phyloP scores from a whole-genome alignment of 352 stramenopile species.

The Phytophthora hibernalis region DNA sequence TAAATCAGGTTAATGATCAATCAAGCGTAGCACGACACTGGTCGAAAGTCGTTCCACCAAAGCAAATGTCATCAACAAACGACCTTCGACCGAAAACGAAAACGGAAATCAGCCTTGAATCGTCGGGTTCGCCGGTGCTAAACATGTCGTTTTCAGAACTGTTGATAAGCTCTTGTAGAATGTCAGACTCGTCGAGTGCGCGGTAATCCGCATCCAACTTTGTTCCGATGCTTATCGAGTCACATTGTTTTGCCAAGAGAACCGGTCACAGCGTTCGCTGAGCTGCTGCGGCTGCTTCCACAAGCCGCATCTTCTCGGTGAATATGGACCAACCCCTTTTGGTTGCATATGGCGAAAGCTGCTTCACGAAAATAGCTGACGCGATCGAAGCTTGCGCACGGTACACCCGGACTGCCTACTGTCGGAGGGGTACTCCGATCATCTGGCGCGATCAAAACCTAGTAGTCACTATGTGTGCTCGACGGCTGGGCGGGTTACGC shows the following conservation, averaged over 20 bases:
- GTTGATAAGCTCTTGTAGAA: background rate
- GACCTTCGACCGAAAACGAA: background rate
- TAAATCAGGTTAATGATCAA: background rate
- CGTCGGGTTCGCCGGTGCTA: background rate
- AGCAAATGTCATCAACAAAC: conserved; percentile 11
- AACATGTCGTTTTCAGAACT: conserved; percentile 4
- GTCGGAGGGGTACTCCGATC: no score
- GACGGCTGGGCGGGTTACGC: no score
- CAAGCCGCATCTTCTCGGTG: no score
- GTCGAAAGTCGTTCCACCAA: background rate
- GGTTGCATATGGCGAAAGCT: no score
- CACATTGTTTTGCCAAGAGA: no score
- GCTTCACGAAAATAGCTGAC: no score
- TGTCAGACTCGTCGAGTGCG: no score
- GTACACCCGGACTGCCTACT: no score
- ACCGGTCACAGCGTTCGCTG: background rate
- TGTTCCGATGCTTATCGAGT: no score
- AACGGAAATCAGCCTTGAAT: background rate
- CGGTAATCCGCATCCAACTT: conserved; percentile 6
- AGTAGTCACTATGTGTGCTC: no score
- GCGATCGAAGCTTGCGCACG: no score
- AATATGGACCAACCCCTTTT: background rate
- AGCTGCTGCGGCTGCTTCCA: background rate
- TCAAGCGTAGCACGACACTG: background rate
- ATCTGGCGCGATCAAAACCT: no score